These are phyloP conservation scores for Pilatotrama ljubarskyi DNA, from an alignment of 768 basidiomycete species.

Conservation along the genomic window DNA sequence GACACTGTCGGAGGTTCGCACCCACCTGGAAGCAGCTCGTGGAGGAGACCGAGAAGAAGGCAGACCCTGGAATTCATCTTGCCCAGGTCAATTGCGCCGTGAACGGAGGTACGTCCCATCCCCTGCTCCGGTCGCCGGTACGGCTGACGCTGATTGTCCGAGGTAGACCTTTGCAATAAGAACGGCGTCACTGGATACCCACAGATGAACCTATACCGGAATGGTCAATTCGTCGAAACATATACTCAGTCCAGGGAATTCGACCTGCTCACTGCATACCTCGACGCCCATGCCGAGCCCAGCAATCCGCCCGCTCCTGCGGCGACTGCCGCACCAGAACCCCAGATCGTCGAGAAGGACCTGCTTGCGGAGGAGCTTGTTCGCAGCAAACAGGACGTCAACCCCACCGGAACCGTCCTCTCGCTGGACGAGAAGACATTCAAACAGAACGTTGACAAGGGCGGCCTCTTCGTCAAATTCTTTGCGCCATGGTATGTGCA, in stretches of 20 bases:
- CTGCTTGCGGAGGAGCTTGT: slow-evolving; percentile 35
- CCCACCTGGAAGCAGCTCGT: slow-evolving; percentile 81
- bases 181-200: slow-evolving; percentile 75
- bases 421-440: slow-evolving; percentile 49
- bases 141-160: not conserved
- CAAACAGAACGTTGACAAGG: slow-evolving; percentile 43
- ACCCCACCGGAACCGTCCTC: slow-evolving; percentile 42
- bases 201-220: slow-evolving; percentile 66
- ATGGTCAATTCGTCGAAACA: slow-evolving; percentile 60
- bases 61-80: slow-evolving; percentile 55
- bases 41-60: slow-evolving; percentile 46
- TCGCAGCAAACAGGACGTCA: slow-evolving; percentile 26
- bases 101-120: slow-evolving; percentile 61
- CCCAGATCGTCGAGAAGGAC: slow-evolving; percentile 10
- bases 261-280: slow-evolving; percentile 55
- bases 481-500: slow-evolving; percentile 80
- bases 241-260: slow-evolving; percentile 58
- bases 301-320: slow-evolving; percentile 31
- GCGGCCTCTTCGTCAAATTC: slow-evolving; percentile 72
- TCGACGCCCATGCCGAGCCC: slow-evolving; percentile 45
- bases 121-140: not conserved
- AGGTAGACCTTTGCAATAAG: slow-evolving; percentile 74
- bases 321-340: slow-evolving; percentile 35
- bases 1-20: slow-evolving; percentile 75
- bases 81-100: slow-evolving; percentile 83